Base-by-base conservation (phyloP, 2,329 filamentous ascomycete genomes). In the Trichoderma sp. region DNA sequence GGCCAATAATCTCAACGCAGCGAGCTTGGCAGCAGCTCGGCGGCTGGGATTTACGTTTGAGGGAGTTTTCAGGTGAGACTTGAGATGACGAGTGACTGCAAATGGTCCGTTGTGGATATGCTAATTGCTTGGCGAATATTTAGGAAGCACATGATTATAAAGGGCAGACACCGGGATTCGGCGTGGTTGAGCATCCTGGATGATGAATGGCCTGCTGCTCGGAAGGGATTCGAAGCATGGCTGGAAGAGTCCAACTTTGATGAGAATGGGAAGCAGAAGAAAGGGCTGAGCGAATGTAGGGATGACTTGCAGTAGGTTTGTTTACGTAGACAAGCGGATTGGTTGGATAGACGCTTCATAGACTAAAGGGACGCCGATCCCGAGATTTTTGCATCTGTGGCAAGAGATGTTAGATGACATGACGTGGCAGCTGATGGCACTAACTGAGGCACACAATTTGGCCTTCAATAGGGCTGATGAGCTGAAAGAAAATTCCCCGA, bases 1-100 rank as follows among this genome's bases (percentile, higher is more conserved):
- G 73, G 88, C 86, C 65, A 84, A 91, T 74, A 72, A 81, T 19
- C 77, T 88, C 13, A 91, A 91, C 74, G 79, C 73, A 43, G 79
- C 83, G 0, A 89, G 86, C 56, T 78, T 82, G 16, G 78, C 82
- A 4, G 88, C 89, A 0, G 89, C 89, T 0, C 68, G 78, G 72
- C 79, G 89, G 2, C 75, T 89, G 10, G 89, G 89, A 0, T 91
- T 90, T 72, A 76, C 76, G 0, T 87, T 79, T 72, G 89, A 91
- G 75, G 89, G 89, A 0, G 73, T 83, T 0, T 90, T 90, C 71
- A 81, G 88, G 79, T 80, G 70, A 56, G 68, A 67, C 55, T 79
- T 80, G 71, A 56, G 68, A 69, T 60, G 27, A 29, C n/a, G 47
- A 58, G 16, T 53, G 24, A 35, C 40, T 37, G 1, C 6, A 56